phyloP scores from a whole-genome alignment of 192 early-diverging fungal genomes.

The Gamsiella multidivaricata region DNA sequence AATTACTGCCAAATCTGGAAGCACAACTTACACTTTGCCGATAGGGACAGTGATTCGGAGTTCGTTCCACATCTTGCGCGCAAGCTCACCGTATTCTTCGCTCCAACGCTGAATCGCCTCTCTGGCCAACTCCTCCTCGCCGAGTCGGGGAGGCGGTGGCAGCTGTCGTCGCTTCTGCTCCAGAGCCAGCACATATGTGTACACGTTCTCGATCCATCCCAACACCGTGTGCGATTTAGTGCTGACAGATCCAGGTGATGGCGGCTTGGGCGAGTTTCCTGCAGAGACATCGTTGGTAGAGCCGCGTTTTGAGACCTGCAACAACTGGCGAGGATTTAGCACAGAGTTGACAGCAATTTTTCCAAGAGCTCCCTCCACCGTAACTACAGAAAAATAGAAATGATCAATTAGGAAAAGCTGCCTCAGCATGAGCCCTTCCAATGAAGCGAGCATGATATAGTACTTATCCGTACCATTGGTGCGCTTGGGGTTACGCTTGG shows the following conservation, averaged over 20 bases:
- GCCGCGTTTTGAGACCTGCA: conserved; percentile 72
- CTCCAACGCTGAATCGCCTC: conserved; percentile 61
- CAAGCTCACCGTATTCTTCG: conserved; percentile 59
- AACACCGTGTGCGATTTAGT: conserved; percentile 68
- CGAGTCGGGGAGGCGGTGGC: conserved; percentile 61
- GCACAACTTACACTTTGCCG: conserved; percentile 62
- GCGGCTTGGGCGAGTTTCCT: conserved; percentile 38
- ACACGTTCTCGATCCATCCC: conserved; percentile 83
- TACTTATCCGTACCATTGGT: conserved; percentile 66
- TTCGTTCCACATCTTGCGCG: conserved; percentile 69
- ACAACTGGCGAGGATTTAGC: conserved; percentile 87
- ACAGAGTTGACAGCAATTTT: conserved; percentile 92
- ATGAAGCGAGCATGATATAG: neutral
- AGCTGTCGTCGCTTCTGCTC: conserved; percentile 87
- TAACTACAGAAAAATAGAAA: conserved; percentile 73
- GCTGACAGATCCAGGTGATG: conserved; percentile 57
- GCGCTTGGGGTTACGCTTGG: conserved; percentile 87
- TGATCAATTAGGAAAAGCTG: neutral
- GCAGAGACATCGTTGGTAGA: conserved; percentile 25
- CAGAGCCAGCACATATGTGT: conserved; percentile 78
- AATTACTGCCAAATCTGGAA: neutral
- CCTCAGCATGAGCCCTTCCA: neutral
- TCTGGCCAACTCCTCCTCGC: conserved; percentile 63
- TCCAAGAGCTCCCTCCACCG: conserved; percentile 94
- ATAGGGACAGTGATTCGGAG: conserved; percentile 70